phyloP scores from a whole-genome alignment of 345 rosid species.

The Jatropha curcas region DNA sequence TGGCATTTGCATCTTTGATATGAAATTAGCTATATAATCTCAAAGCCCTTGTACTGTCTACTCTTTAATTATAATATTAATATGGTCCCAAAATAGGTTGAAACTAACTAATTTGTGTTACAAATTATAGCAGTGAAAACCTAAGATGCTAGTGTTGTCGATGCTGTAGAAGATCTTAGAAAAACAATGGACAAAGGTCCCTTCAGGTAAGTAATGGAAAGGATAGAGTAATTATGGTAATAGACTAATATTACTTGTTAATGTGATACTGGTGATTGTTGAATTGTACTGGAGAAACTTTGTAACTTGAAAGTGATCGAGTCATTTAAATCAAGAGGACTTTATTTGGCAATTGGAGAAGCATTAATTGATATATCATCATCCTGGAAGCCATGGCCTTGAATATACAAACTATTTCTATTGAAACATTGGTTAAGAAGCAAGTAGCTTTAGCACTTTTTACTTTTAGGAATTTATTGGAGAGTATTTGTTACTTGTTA shows the following conservation, averaged over 20 bases:
- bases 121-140: constrained; percentile 21
- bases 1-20: too few relatives aligned
- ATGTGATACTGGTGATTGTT: not conserved
- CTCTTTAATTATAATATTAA: not conserved
- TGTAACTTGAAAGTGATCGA: constrained; percentile 7
- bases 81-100: too few relatives aligned
- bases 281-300: constrained; percentile 27
- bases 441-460: not conserved
- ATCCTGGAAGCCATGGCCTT: not conserved
- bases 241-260: not conserved
- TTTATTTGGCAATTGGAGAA: constrained; percentile 24
- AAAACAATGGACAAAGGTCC: constrained; percentile 10
- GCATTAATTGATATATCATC: constrained; percentile 21
- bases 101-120: not conserved
- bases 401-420: too few relatives aligned
- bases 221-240: not conserved
- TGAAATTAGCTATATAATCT: not conserved
- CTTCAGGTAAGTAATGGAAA: constrained; percentile 7
- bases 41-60: not conserved
- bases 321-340: constrained; percentile 3
- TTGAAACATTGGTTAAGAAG: too few relatives aligned
- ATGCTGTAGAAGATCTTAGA: constrained; percentile 13
- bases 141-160: constrained; percentile 24
- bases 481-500: not conserved
- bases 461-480: too few relatives aligned